Evolutionary conservation across 192 early-diverging fungal species (phyloP), one percentile per base, ranked within the genome.

Genomic region (Powellomyces hirtus): DNA sequence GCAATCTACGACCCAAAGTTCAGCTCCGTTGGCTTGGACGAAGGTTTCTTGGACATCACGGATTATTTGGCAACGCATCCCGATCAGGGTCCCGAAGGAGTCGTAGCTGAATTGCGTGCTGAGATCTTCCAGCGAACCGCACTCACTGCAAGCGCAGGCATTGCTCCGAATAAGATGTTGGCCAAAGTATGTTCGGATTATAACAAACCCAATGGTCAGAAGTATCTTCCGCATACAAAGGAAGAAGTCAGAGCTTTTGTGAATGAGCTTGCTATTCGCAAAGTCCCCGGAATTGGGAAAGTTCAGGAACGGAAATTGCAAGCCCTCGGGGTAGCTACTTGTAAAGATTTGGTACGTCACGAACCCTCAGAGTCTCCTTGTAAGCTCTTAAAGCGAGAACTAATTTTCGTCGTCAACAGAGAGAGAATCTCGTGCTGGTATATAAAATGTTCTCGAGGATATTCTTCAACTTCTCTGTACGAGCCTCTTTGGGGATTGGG

Each of bases 131-230:
- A 20, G 37, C 33, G 36, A 60, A 60, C 59, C 3, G 59, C 36
- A 2, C 59, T 60, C 18, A 60, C 59, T n/a, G 59, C 59, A 4
- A 38, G 36, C 38, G 59, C 59, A 3, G 59, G 59, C 11, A 60
- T 60, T 27, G 59, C 59, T 1, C n/a, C n/a, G 20, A 60, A 36
- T n/a, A 60, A 37, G 59, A 33, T 68, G 30, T 38, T 70, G 3
- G 58, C 68, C 62, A 62, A 64, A 30, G 31, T 70, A 1, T 60
- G 59, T 37, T 60, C 59, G 37, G 86, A 90, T 56, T 35, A 84
- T n/a, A 84, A 90, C 37, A 90, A 90, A 68, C 89, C 89, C 5
- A 90, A 90, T 68, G 89, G 89, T 0, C 89, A 90, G 65, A 80
- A 73, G 55, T 53, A 62, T 14, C 67, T 90, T n/a, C 62, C 72